A percentile compares a stretch with the other conserved stretches of the same genome.
Conservation (phyloP, 768 basidiomycete species). For the Calocera cornea region DNA sequence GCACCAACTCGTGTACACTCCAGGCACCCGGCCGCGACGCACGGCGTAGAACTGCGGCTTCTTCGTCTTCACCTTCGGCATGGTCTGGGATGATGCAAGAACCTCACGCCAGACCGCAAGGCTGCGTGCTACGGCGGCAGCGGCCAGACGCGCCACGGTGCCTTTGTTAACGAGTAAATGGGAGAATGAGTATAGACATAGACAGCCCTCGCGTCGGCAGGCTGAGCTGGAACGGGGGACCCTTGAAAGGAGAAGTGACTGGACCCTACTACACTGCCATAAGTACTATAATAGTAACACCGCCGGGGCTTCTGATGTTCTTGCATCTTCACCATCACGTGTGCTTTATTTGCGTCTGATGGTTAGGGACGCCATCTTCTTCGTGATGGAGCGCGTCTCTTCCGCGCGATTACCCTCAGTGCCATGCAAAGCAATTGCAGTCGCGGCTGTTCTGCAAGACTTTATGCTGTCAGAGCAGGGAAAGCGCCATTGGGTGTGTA, state of each 20-base stretch:
- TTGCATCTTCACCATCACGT: neutral
- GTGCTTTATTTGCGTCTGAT: neutral
- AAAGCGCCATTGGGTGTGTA: no score
- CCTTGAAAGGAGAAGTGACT: no score
- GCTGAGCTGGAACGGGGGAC: no score
- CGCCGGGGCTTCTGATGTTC: neutral
- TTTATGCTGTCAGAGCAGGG: no score
- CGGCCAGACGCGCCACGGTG: neutral
- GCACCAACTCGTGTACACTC: slow-evolving; percentile 62
- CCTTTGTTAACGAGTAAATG: neutral
- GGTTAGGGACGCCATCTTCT: no score
- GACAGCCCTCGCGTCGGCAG: no score
- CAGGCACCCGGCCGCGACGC: slow-evolving; percentile 43
- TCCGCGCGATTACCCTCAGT: no score
- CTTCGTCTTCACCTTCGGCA: slow-evolving; percentile 29
- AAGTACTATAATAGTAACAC: neutral
- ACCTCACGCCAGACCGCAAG: slow-evolving; percentile 7
- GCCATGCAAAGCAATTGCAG: no score
- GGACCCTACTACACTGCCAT: neutral
- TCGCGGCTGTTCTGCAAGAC: no score
- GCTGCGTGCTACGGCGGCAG: neutral
- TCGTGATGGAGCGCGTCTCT: no score
- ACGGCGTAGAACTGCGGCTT: slow-evolving; percentile 63
- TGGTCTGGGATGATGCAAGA: slow-evolving; percentile 16
- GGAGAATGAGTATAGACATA: no score